Percentiles rank a stretch among this genome's conserved stretches.
phyloP scores from a whole-genome alignment of 2,329 filamentous ascomycete genomes.

The Aspergillus luchuensis region DNA sequence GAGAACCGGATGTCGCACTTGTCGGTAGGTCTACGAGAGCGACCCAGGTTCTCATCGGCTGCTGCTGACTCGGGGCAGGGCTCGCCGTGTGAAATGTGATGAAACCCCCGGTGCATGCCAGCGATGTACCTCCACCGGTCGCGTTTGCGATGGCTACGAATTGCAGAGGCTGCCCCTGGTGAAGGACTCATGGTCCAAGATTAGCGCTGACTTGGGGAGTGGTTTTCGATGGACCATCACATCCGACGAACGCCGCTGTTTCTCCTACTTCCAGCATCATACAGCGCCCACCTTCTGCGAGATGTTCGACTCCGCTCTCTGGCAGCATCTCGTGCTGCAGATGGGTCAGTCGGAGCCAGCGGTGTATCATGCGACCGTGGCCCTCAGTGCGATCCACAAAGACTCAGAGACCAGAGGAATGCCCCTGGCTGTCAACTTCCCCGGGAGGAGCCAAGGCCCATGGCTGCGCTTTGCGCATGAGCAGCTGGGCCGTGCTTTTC shows the following conservation, averaged over 20 bases:
- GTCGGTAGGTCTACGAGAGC: not conserved
- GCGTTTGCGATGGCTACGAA: conserved; percentile 6
- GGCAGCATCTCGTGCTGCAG: conserved; percentile 10
- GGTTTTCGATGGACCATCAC: conserved; percentile 17
- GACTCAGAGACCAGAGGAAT: not conserved
- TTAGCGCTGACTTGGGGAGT: not conserved
- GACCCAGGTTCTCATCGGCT: not conserved
- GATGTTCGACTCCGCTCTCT: conserved; percentile 1
- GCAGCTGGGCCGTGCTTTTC: not conserved
- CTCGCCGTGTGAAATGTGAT: conserved; percentile 1
- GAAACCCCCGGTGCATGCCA: not conserved
- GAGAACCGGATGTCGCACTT: not conserved
- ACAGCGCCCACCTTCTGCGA: not conserved
- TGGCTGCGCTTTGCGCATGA: not conserved
- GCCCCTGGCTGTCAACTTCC: not conserved
- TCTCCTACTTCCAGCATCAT: conserved; percentile 11
- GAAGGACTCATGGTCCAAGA: not conserved
- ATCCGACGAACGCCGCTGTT: conserved; percentile 27
- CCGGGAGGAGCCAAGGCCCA: not conserved
- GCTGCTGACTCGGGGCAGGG: not conserved
- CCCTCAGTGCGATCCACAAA: conserved; percentile 9
- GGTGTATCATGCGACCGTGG: conserved; percentile 9
- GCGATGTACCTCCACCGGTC: not conserved
- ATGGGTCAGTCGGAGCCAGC: conserved; percentile 7
- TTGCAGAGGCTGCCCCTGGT: not conserved